Base-by-base conservation (phyloP, 2,329 filamentous ascomycete genomes). In the Penicillium sumatraense region DNA sequence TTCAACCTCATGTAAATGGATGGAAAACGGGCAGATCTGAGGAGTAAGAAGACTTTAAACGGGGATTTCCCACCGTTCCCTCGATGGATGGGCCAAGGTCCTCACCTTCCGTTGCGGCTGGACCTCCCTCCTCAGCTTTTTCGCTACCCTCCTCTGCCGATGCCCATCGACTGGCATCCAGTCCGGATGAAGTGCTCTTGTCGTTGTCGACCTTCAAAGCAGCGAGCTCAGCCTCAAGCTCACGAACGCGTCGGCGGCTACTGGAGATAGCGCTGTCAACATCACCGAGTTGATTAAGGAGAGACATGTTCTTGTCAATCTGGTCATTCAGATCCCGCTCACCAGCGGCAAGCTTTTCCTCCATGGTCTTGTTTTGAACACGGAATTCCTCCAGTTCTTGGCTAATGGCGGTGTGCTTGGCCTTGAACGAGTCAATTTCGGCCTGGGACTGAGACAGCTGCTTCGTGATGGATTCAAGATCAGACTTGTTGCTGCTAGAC, bases 401-500 rank as follows among this genome's bases (percentile, higher is more conserved):
- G 35, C 63, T 67, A 14, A 66, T 56, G 6, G 69, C 57, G 16
- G 67, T 64, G 45, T 72, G 63, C 52, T 71, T 68, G 40, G 53
- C 60, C 64, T 69, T 69, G n/a, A 71, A 57, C 31, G 70, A 53
- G 2, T 62, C 54, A 42, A 74, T 50, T 51, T 75, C 68, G n/a
- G 73, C 69, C 26, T 71, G 67, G 16, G 68, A 63, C n/a, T 67
- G 62, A 21, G 68, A 61, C 9, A 75, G 67, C 49, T 76, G 67
- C 70, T 86, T 86, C 76, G 85, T 84, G 35, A 88, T 81, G 13
- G 79, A 79, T 76, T 88, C 88, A 50, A 89, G 76, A 46, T 90
- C 83, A 70, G 86, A 86, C 77, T 86, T 86, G 57, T 82, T 78
- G 56, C 78, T 83, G 83, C 96, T 95, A 60, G 91, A 90, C 61